A percentile compares a stretch with the other conserved stretches of the same genome.
These are phyloP conservation scores for Hemerocallis citrina DNA, from an alignment of 106 monocot species.

Conservation along the genomic window DNA sequence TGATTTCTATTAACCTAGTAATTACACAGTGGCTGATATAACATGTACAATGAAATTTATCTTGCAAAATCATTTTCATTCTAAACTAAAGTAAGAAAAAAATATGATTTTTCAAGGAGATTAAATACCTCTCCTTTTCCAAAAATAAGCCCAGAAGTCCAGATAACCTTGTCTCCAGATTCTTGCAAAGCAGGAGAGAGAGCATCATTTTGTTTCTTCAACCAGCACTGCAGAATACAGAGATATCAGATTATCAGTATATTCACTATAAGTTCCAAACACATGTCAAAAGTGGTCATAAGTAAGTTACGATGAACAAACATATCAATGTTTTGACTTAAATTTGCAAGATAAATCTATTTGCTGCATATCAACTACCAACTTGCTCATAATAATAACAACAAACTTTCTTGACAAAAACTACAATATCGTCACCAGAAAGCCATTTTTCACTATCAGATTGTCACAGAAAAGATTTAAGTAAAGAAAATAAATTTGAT, in stretches of 20 bases:
- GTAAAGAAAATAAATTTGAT: background rate
- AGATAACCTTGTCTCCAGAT: constrained; percentile 52
- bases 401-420: background rate
- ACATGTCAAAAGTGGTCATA: background rate
- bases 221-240: constrained; percentile 68
- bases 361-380: background rate
- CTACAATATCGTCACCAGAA: background rate
- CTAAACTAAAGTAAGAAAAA: background rate
- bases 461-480: background rate
- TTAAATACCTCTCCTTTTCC: constrained; percentile 81
- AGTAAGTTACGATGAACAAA: no score
- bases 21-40: no score
- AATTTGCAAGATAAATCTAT: background rate
- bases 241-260: background rate
- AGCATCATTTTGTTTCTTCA: constrained; percentile 88
- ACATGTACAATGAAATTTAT: no score
- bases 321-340: background rate
- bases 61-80: no score
- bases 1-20: no score
- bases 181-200: constrained; percentile 45
- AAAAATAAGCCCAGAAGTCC: constrained; percentile 95
- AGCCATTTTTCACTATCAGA: background rate
- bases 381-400: background rate
- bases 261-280: background rate
- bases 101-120: background rate